Evolutionary conservation across 2,329 filamentous ascomycete genomes (phyloP), one percentile per base, ranked within the genome.

Genomic region (Ustilaginoidea virens): DNA sequence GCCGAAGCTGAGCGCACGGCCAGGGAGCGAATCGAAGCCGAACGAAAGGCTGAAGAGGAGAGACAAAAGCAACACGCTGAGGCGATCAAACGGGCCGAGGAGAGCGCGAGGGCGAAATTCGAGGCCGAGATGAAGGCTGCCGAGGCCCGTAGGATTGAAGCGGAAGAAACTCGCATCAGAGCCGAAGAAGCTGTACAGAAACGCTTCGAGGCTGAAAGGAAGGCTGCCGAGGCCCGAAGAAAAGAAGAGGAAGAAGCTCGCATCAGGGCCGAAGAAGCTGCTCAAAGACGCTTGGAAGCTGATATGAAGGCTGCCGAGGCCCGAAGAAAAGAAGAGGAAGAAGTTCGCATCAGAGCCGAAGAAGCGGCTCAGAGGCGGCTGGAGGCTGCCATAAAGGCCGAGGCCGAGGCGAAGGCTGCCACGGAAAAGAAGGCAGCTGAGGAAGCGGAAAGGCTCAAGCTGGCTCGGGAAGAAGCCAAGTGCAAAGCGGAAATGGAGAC

Each of bases 171-270:
- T 5, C 41, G 46, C 10, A 38, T 37, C 10, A 42, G 58, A 2
- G 66, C 65, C 7, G 63, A 71, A 35, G 58, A 62, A 15, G 60
- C 61, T 23, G 58, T 61, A n/a, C 45, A 46, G 18, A 43, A 45
- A 17, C 53, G 51, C 20, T 38, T 63, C 17, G 57, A 62, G 27
- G 52, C 52, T 12, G 57, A 54, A 7, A 42, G 61, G 18, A 57
- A 46, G 32, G 52, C 51, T 13, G 63, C 59, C 1, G 61, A 61
- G 29, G 61, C 56, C 15, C 52, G 43, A 12, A 45, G 51, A 26
- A 49, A 49, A 33, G 44, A 47, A 16, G 56, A 60, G 11, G 53
- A 53, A 6, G 55, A 59, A 21, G 55, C 48, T 5, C 41, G 46
- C 10, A 38, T 37, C 10, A 42, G 58, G 2, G 66, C 65, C 7